phyloP scores from a whole-genome alignment of 192 early-diverging fungal species.

The Funneliformis geosporum region DNA sequence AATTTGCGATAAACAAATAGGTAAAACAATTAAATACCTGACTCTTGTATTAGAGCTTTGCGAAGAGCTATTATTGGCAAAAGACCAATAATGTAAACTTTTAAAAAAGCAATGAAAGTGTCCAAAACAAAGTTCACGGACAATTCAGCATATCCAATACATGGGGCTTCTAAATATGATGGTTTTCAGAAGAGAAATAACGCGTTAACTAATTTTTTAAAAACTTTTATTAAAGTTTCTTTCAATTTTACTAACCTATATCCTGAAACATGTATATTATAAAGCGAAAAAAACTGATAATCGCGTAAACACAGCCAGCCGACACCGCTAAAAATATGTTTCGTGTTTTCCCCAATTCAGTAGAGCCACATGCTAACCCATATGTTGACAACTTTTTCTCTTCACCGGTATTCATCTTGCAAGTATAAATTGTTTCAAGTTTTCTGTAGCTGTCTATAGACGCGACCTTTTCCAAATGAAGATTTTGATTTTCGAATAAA shows the following conservation, averaged over 20 bases:
- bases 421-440: neutral
- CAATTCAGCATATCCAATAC: neutral
- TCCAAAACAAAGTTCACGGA: neutral
- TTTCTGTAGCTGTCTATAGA: too few species aligned
- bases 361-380: neutral
- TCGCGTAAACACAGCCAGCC: neutral
- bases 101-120: neutral
- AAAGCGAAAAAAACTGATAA: neutral
- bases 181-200: neutral
- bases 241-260: neutral
- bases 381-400: neutral
- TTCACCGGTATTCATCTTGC: neutral
- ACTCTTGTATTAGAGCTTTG: conserved; percentile 6
- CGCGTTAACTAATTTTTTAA: neutral
- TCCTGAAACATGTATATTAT: neutral
- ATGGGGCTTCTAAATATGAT: neutral
- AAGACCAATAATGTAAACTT: conserved; percentile 5
- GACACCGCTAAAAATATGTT: neutral
- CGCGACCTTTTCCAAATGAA: too few species aligned
- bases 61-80: conserved; percentile 4
- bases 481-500: too few species aligned
- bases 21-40: neutral
- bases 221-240: neutral
- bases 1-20: neutral
- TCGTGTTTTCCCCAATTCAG: neutral